Percentiles rank a stretch among this genome's conserved stretches.
These are phyloP conservation scores for Rubia peregrina DNA, from an alignment of 305 asterid genomes.

Conservation along the genomic window DNA sequence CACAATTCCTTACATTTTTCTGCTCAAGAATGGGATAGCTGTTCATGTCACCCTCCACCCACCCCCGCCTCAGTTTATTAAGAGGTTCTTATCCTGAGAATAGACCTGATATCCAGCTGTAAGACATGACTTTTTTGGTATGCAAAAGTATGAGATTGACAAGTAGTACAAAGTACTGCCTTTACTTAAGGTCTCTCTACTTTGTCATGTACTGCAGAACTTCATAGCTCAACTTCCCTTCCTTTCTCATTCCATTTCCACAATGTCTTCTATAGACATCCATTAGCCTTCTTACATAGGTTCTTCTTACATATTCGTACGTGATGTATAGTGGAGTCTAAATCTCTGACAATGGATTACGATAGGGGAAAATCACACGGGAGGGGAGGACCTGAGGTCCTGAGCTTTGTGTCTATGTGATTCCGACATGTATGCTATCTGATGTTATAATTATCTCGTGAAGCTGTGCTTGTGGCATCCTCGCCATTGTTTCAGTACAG, in stretches of 20 bases:
- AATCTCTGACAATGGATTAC: no score
- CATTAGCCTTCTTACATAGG: background rate
- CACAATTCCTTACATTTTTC: background rate
- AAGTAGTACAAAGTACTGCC: background rate
- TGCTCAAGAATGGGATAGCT: background rate
- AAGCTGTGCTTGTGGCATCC: background rate
- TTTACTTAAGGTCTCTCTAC: background rate
- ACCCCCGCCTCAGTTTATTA: background rate
- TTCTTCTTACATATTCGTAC: background rate
- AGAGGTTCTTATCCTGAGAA: background rate
- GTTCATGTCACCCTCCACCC: background rate
- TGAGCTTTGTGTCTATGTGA: background rate
- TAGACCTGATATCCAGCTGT: background rate
- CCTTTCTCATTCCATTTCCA: background rate
- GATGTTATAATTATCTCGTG: background rate
- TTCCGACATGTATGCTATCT: conserved; percentile 1
- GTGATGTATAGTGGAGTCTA: background rate
- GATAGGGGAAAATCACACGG: background rate
- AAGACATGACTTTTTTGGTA: background rate
- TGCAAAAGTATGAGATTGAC: background rate
- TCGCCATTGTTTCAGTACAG: background rate
- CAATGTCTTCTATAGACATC: background rate
- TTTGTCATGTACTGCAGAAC: background rate
- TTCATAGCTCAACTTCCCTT: background rate
- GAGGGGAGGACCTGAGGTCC: background rate